Evolutionary conservation across 2,329 filamentous ascomycete genomes (phyloP), one percentile per base, ranked within the genome.

Genomic region (Scorias spongiosa): DNA sequence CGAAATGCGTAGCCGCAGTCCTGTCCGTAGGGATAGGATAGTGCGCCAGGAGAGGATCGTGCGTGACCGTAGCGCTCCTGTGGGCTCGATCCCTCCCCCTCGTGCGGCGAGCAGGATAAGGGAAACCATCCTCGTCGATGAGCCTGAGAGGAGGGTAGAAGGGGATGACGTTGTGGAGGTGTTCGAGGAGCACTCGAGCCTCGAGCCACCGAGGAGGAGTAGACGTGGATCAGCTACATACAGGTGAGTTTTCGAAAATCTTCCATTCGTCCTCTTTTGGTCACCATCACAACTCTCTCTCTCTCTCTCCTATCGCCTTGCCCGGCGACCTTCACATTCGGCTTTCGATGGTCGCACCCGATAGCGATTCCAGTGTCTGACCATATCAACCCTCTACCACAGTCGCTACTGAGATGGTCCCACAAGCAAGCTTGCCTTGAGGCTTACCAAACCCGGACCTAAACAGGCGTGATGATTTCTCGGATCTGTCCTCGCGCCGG

Each of bases 81-180:
- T 40, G 39, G 32, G 32, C 9, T 12, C 12, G 12, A 36, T 36
- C 32, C 32, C 11, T 12, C 32, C 32, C 32, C 48, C 53, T 28
- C 46, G 53, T 29, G 52, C 54, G 14, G 44, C 49, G 28, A 59
- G 55, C 45, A 51, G 55, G 10, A 49, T 58, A 12, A 47, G 56
- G 15, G 57, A 59, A 47, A 57, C 52, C 28, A 47, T 70, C 34
- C 55, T 71, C 18, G 65, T 71, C 7, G 67, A 70, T 40, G 64
- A 69, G 39, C 47, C 46, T 7, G 60, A 59, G 50, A 52, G 57
- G 46, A 60, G 64, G 46, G 68, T 70, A 12, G 65, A 64, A 38
- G 63, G 66, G 36, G 71, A 73, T 41, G 70, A 75, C 57, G 62
- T 75, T n/a, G 67, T 76, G 2, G 71, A 76, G 57, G 74, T 77